Conservation (phyloP, 2,329 filamentous ascomycete genomes). For the Plectosphaerella sp. region DNA sequence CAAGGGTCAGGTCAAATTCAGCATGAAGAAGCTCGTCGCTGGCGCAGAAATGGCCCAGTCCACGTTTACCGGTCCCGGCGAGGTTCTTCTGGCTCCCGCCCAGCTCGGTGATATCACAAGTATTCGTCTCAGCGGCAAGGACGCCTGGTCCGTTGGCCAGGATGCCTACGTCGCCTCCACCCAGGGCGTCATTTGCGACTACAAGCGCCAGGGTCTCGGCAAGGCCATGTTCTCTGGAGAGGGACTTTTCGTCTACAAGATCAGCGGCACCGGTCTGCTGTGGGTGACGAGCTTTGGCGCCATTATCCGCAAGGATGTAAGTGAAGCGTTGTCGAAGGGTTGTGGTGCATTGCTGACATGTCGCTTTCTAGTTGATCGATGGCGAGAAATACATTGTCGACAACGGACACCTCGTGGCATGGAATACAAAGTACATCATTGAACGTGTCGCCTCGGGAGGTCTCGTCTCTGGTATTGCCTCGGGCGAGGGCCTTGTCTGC, state of each 20-base stretch:
- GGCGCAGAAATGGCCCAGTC: constrained; percentile 77
- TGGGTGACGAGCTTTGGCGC: constrained; percentile 95
- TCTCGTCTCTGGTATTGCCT: constrained; percentile 79
- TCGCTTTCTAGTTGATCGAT: constrained; percentile 40
- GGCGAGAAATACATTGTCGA: constrained; percentile 89
- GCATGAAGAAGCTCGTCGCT: constrained; percentile 83
- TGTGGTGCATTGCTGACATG: constrained; percentile 8
- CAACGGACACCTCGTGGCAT: constrained; percentile 90
- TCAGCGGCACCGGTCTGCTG: constrained; percentile 73
- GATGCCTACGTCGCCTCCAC: constrained; percentile 85
- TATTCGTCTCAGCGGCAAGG: constrained; percentile 65
- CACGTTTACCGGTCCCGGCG: constrained; percentile 83
- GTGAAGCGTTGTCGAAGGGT: constrained; percentile 23
- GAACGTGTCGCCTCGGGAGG: constrained; percentile 88
- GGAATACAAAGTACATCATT: constrained; percentile 92
- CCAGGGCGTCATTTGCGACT: constrained; percentile 81
- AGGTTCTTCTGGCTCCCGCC: constrained; percentile 77
- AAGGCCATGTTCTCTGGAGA: constrained; percentile 95
- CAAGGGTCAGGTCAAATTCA: constrained; percentile 79
- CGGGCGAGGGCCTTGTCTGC: constrained; percentile 86
- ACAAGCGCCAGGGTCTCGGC: constrained; percentile 77
- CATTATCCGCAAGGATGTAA: constrained; percentile 88
- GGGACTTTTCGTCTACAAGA: constrained; percentile 85
- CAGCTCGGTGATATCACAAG: constrained; percentile 82
- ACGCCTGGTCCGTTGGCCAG: constrained; percentile 79